Evolutionary conservation across 1,139 yeast genomes (phyloP).

Genomic region (Saccharomyces hybrid): DNA sequence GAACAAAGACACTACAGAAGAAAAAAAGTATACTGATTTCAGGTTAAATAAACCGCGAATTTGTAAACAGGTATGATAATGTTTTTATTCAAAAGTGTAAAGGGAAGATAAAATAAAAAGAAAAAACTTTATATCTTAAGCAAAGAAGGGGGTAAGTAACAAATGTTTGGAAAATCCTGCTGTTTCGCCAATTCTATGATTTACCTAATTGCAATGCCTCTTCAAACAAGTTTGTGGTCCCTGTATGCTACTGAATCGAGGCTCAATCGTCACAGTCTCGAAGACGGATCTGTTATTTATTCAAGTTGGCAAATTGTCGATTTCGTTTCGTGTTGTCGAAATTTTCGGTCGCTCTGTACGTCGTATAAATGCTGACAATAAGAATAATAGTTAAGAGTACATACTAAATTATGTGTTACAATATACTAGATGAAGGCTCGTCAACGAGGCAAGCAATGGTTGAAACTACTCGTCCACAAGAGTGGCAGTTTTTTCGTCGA

Average conservation of each 20-base stretch:
- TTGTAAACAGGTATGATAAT: background rate
- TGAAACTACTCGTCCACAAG: background rate
- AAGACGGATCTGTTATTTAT: background rate
- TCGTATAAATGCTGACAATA: background rate
- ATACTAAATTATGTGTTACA: background rate
- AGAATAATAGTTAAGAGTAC: background rate
- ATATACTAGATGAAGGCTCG: background rate
- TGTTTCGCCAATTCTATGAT: background rate
- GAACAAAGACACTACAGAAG: conserved; percentile 1
- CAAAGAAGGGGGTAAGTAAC: background rate
- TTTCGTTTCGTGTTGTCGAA: conserved; percentile 1
- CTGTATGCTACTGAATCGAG: background rate
- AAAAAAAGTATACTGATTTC: background rate
- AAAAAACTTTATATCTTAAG: background rate
- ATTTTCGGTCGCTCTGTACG: conserved; percentile 1
- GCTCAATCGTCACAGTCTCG: background rate
- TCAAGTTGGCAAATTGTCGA: background rate
- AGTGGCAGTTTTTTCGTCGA: conserved; percentile 18
- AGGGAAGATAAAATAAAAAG: background rate
- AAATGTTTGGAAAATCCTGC: background rate
- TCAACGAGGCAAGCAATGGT: background rate
- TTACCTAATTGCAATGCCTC: background rate
- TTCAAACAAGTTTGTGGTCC: background rate
- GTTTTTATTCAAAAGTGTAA: background rate
- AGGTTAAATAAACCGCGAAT: background rate